Evolutionary conservation across 768 basidiomycete genomes (phyloP).

Genomic region (Termitomyces sp.): DNA sequence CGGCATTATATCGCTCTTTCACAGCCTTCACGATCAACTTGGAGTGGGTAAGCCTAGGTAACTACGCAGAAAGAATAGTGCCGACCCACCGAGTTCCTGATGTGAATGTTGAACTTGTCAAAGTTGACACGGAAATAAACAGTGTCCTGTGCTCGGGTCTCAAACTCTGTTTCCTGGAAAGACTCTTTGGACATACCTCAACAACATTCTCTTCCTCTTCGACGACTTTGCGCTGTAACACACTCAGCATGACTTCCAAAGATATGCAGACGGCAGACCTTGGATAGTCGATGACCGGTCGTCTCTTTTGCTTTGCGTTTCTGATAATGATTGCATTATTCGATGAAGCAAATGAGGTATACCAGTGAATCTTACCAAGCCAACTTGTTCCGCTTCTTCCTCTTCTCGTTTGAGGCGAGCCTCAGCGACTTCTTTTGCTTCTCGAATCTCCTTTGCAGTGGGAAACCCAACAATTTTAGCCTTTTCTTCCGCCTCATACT

Average conservation of each 20-base stretch:
- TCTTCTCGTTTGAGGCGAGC: slow-evolving; percentile 67
- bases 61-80: background rate
- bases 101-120: slow-evolving; percentile 81
- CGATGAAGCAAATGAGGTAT: slow-evolving; percentile 8
- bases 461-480: slow-evolving; percentile 73
- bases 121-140: slow-evolving; percentile 87
- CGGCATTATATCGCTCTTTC: slow-evolving; percentile 75
- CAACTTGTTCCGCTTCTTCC: slow-evolving; percentile 70
- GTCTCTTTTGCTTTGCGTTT: slow-evolving; percentile 62
- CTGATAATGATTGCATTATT: slow-evolving; percentile 37
- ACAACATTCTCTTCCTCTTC: slow-evolving; percentile 56
- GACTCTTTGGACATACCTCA: slow-evolving; percentile 51
- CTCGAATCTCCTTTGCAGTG: slow-evolving; percentile 73
- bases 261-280: slow-evolving; percentile 35
- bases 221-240: slow-evolving; percentile 42
- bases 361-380: slow-evolving; percentile 53
- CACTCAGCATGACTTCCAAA: background rate
- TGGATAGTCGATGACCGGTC: slow-evolving; percentile 45
- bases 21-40: slow-evolving; percentile 81
- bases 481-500: slow-evolving; percentile 80
- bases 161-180: slow-evolving; percentile 12
- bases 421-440: slow-evolving; percentile 66
- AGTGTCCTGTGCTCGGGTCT: slow-evolving; percentile 45
- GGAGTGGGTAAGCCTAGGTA: slow-evolving; percentile 11
- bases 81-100: slow-evolving; percentile 77